These are phyloP conservation scores for Dendrobium nobile DNA, from an alignment of 106 monocot genomes.

Conservation along the genomic window DNA sequence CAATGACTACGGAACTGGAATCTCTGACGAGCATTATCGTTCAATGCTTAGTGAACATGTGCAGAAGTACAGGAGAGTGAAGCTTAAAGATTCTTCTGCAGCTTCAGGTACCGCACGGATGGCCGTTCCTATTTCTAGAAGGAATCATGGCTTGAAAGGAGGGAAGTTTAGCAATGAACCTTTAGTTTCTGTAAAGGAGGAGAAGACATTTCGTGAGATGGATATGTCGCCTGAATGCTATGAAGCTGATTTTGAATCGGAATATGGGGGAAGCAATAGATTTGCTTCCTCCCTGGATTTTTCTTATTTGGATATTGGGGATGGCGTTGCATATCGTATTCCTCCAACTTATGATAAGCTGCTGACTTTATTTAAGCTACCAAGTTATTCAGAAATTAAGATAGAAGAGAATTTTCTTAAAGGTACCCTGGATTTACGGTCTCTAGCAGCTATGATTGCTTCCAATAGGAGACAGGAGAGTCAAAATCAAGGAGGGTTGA, in stretches of 20 bases:
- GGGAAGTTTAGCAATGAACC: conserved; percentile 28
- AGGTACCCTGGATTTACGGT: conserved; percentile 60
- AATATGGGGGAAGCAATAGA: conserved; percentile 36
- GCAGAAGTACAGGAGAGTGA: conserved; percentile 53
- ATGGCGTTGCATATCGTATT: conserved; percentile 66
- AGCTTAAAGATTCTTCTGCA: conserved; percentile 30
- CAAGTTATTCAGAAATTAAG: conserved; percentile 58
- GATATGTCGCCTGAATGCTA: conserved; percentile 42
- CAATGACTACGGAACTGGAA: conserved; percentile 37
- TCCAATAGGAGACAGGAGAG: conserved; percentile 46
- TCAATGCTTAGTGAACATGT: conserved; percentile 87
- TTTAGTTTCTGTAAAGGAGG: conserved; percentile 39
- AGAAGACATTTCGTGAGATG: conserved; percentile 17
- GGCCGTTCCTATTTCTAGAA: conserved; percentile 24
- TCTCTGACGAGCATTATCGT: conserved; percentile 77
- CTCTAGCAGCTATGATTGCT: conserved; percentile 70
- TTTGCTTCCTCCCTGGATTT: conserved; percentile 40
- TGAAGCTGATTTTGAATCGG: conserved; percentile 30
- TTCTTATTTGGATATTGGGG: conserved; percentile 80
- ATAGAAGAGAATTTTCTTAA: conserved; percentile 70
- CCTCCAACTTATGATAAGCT: conserved; percentile 89
- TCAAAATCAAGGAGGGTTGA: conserved; percentile 45
- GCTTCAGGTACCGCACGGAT: conserved; percentile 15
- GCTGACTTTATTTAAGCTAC: conserved; percentile 44
- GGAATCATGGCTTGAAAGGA: conserved; percentile 23